Evolutionary conservation across 441 rosid genomes (phyloP).

Genomic region (Codiaeum variegatum): DNA sequence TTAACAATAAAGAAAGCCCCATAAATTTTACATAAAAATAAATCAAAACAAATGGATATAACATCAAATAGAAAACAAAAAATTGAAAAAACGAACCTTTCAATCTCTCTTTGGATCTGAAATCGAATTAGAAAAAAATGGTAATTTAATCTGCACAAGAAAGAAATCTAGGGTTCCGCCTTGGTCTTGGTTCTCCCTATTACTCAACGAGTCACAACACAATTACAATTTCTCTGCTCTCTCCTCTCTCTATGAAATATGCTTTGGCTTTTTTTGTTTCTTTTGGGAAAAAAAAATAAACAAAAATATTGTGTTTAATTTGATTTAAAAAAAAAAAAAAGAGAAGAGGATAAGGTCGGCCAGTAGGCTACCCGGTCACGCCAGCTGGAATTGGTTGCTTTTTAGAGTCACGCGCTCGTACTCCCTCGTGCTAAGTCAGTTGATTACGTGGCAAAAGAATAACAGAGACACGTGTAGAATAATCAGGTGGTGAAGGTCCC

Average conservation of each 20-base stretch:
- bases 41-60: conserved; percentile 13
- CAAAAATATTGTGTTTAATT: background rate
- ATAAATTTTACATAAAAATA: background rate
- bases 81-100: conserved; percentile 26
- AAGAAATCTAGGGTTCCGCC: conserved; percentile 48
- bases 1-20: background rate
- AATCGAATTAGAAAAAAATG: background rate
- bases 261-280: conserved; percentile 1
- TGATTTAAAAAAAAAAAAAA: conserved; percentile 1
- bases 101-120: conserved; percentile 29
- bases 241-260: background rate
- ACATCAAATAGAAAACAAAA: conserved; percentile 8
- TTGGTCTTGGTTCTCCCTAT: conserved; percentile 27
- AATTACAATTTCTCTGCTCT: conserved; percentile 16
- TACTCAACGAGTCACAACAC: conserved; percentile 29
- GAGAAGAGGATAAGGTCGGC: conserved; percentile 72
- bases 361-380: conserved; percentile 43
- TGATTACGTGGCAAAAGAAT: conserved; percentile 16
- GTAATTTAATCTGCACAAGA: conserved; percentile 13
- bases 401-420: conserved; percentile 38
- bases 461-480: background rate
- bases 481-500: background rate
- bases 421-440: conserved; percentile 12
- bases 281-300: background rate
- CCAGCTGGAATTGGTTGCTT: conserved; percentile 53